phyloP scores from a whole-genome alignment of 495 filamentous ascomycete species.

The Penicillium odoratum region DNA sequence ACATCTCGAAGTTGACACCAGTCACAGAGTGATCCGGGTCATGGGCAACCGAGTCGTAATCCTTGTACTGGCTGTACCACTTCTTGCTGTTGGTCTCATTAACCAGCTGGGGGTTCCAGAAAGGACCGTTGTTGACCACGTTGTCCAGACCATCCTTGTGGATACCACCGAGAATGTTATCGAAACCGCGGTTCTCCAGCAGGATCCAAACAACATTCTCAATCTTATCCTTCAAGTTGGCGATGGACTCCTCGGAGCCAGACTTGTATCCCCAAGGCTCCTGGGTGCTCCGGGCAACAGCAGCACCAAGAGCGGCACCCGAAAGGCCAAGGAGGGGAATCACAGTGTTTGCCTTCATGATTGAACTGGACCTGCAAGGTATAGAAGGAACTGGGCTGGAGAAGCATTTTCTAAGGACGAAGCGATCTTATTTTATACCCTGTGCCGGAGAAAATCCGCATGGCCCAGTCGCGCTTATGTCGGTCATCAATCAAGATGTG shows the following conservation, averaged over 20 bases:
- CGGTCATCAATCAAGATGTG: neutral
- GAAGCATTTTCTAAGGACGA: slow-evolving; percentile 15
- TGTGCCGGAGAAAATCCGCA: neutral
- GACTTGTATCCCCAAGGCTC: slow-evolving; percentile 29
- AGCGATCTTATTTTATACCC: slow-evolving; percentile 6
- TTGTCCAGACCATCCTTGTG: slow-evolving; percentile 43
- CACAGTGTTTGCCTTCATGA: slow-evolving; percentile 28
- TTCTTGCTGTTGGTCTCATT: slow-evolving; percentile 36
- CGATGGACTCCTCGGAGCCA: slow-evolving; percentile 32
- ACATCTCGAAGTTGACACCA: slow-evolving; percentile 54
- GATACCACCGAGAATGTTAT: slow-evolving; percentile 46
- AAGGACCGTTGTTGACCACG: slow-evolving; percentile 45
- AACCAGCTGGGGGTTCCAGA: slow-evolving; percentile 40
- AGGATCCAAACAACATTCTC: slow-evolving; percentile 49
- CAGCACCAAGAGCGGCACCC: slow-evolving; percentile 24
- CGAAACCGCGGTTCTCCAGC: slow-evolving; percentile 49
- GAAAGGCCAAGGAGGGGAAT: slow-evolving; percentile 27
- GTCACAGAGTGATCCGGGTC: slow-evolving; percentile 53
- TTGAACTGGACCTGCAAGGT: slow-evolving; percentile 1
- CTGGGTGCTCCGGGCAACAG: slow-evolving; percentile 9
- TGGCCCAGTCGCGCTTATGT: neutral
- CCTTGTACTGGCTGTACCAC: slow-evolving; percentile 40
- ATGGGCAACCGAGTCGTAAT: slow-evolving; percentile 47
- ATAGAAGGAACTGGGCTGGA: slow-evolving; percentile 5
- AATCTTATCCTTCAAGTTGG: slow-evolving; percentile 45